Conservation (phyloP, 106 monocot species). For the Apostasia ramifera region DNA sequence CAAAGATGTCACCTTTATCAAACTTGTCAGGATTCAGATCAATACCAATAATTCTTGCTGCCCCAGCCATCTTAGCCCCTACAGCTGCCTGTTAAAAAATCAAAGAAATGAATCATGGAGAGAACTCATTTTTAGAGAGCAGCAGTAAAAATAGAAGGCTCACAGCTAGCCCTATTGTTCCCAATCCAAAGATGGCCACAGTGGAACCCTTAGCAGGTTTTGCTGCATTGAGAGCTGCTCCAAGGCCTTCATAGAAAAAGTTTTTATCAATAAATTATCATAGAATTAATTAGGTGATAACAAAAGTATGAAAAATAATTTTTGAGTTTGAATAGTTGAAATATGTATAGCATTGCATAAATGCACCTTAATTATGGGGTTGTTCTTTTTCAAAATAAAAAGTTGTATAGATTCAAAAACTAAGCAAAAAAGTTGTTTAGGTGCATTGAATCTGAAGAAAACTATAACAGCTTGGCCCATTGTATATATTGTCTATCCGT, state of each 20-base stretch:
- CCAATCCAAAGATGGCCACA: constrained; percentile 33
- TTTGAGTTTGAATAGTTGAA: too few relatives aligned
- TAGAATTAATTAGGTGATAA: too few relatives aligned
- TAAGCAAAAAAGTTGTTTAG: too few relatives aligned
- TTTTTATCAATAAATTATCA: too few relatives aligned
- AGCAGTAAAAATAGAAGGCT: not conserved
- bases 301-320: too few relatives aligned
- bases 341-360: too few relatives aligned
- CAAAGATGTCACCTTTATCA: constrained; percentile 19
- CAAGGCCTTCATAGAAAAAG: constrained; percentile 13
- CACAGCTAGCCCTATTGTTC: constrained; percentile 37
- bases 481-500: too few relatives aligned
- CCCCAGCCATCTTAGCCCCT: constrained; percentile 39
- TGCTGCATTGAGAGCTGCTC: constrained; percentile 37
- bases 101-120: not conserved
- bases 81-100: constrained; percentile 25
- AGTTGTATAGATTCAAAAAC: too few relatives aligned
- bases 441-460: too few relatives aligned
- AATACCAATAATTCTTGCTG: constrained; percentile 40
- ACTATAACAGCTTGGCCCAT: too few relatives aligned
- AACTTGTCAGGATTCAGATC: constrained; percentile 30
- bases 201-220: constrained; percentile 27
- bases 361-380: too few relatives aligned
- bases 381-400: too few relatives aligned
- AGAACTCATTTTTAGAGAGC: not conserved